Evolutionary conservation across 768 basidiomycete species (phyloP), one percentile per base, ranked within the genome.

Genomic region (Rhodocollybia butyracea): DNA sequence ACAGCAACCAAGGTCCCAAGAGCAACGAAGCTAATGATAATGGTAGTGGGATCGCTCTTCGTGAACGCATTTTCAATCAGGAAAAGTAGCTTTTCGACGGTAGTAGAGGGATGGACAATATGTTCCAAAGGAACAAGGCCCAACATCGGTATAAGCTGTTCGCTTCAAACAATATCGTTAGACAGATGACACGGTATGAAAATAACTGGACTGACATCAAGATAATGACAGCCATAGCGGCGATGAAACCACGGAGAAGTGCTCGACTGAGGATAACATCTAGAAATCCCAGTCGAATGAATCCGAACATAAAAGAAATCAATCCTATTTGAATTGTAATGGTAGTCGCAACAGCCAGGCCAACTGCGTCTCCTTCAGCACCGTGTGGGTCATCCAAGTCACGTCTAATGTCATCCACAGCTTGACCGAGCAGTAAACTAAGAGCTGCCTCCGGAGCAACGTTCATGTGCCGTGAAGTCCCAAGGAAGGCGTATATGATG

Each of bases 221-320:
- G 63, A 98, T 95, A 40, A 98, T 86, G 6, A 89, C 79, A 1
- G 88, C 91, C 26, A 94, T 80, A 15, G 94, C 92, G 1, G 86
- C 85, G 42, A 96, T 82, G 66, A 96, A 95, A 2, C 94, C 94
- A 27, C 91, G 81, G 53, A 96, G 77, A 12, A 96, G 77, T 3
- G 94, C 91, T 51, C 93, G 85, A 62, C 91, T 93, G 27, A 98
- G 79, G 5, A 96, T 89, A 12, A 96, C 94, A 66, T 98, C 95
- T 51, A 96, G 83, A 70, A 96, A 96, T 2, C 94, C 94, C 10
- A 98, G 76, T 24, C 93, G 80, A 66, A 95, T 86, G 62, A 96
- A 82, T 2, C 95, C 95, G 29, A 97, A 78, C 24, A 89, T 67
- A 57, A 91, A 93, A 1, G 92, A 87, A 60, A 97, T 88, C 30